Evolutionary conservation across 805 yeast species (phyloP).

Genomic region (Barnettozyma wickerhamii): DNA sequence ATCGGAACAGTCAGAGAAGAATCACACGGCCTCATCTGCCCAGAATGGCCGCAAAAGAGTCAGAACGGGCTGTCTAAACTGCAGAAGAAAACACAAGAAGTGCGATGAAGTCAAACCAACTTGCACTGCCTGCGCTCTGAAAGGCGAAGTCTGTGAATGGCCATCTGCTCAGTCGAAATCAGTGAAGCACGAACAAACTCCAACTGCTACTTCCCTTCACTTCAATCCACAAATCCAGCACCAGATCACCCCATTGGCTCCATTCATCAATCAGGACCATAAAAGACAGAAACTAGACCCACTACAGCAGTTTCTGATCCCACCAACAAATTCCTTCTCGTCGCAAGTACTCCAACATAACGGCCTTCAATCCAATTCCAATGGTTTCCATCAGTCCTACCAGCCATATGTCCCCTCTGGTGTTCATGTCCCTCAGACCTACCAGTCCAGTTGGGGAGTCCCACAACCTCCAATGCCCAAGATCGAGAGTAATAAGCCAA

Average conservation of each 20-base stretch:
- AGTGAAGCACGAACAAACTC: slow-evolving; percentile 1
- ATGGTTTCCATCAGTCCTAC: too few relatives aligned
- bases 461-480: not conserved
- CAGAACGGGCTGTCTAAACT: slow-evolving; percentile 54
- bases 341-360: too few relatives aligned
- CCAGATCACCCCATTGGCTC: too few relatives aligned
- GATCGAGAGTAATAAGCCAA: not conserved
- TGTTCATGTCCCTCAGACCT: not conserved
- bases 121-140: slow-evolving; percentile 37
- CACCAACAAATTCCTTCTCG: too few relatives aligned
- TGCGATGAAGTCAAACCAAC: slow-evolving; percentile 50
- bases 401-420: slow-evolving; percentile 2
- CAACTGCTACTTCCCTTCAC: not conserved
- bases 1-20: not conserved
- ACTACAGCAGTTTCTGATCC: not conserved
- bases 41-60: slow-evolving; percentile 38
- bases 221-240: not conserved
- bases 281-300: not conserved
- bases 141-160: slow-evolving; percentile 25
- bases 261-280: too few relatives aligned
- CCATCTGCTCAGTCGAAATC: slow-evolving; percentile 2
- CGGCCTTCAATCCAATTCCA: too few relatives aligned
- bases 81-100: slow-evolving; percentile 61
- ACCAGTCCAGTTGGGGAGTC: not conserved
- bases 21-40: not conserved